Evolutionary conservation across 208 protist genomes (phyloP), one percentile per base, ranked within the genome.

Genomic region (Leptomonas seymouri): DNA sequence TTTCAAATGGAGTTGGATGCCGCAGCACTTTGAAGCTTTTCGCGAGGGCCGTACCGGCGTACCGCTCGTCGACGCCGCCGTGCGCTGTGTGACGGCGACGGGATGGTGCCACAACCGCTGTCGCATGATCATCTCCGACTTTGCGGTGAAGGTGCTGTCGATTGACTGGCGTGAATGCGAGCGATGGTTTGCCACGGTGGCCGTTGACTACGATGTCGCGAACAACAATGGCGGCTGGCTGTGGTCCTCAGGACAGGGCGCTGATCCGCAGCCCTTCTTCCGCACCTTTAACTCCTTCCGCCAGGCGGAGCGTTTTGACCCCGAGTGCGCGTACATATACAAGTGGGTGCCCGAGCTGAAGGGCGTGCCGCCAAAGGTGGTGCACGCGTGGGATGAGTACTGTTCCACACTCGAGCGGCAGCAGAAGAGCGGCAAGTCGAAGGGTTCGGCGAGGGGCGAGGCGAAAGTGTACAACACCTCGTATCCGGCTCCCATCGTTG

Each of bases 151-250:
- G 78, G 81, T 93, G 39, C 75, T 98, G 25, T 68, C 72, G 21
- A 83, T 97, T 5, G 93, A 98, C 82, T 98, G 95, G 95, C 83
- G 93, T 23, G 81, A 91, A 51, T 90, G 95, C 27, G 95, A 94
- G 46, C 83, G 82, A 21, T 97, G 85, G 82, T 98, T 92, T 67
- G 89, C 93, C 23, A 84, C 78, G 14, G 77, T 90, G 27, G 85
- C 94, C 21, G 76, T 97, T 11, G 95, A 98, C 78, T 89, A 89
- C 61, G 95, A 98, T 66, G 82, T 88, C 30, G 74, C 84, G 16
- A 91, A 84, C 74, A 96, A 97, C 84, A 95, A 67, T 67, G 90
- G 84, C n/a, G 87, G 90, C 1, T 95, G 90, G 90, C 79, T 89
- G 21, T 92, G 90, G 86, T 87, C 78, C 15, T 82, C 87, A 0